Evolutionary conservation across 176 grass and related monocot species (phyloP), one percentile per base, ranked within the genome.

Genomic region (Musa beccarii): DNA sequence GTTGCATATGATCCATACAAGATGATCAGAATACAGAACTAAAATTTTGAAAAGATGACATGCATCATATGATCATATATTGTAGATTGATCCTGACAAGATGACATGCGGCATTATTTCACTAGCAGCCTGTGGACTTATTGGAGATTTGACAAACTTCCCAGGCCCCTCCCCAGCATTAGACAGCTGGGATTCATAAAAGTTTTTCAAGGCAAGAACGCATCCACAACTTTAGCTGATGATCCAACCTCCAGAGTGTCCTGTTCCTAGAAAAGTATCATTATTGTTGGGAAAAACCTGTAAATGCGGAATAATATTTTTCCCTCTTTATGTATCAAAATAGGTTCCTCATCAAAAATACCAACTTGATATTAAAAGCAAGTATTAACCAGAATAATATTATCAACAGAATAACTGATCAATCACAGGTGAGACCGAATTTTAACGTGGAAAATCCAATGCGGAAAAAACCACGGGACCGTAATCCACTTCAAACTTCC

Each of bases 141-240:
- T 51, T 68, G 93, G 93, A 1, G 93, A 90, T 83, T 96, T 96
- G 75, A 85, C 66, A 82, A 76, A 75, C 51, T 88, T 96, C 73
- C 75, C 28, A 74, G 76, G 43, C 52, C 83, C 81, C 76, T 79
- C 81, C 34, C 24, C 49, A 79, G 78, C 85, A 1, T 69, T 66
- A 13, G 65, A 59, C 72, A 81, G 69, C 74, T 75, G 89, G 76
- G 78, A 84, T 63, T 96, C 89, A 64, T 96, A 76, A 75, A 86
- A 92, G 22, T 79, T 78, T 79, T 92, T 96, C 13, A 96, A 73
- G 2, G 89, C 80, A 69, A 88, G 84, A 72, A 96, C 72, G 66
- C 87, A 69, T 96, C 89, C 0, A 90, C 93, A 56, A 96, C 86
- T 81, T 89, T 92, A 20, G 79, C 82, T 51, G 82, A 83, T 17